Evolutionary conservation across 192 early-diverging fungal species (phyloP), one percentile per base, ranked within the genome.

Genomic region (Gonapodya sp.): DNA sequence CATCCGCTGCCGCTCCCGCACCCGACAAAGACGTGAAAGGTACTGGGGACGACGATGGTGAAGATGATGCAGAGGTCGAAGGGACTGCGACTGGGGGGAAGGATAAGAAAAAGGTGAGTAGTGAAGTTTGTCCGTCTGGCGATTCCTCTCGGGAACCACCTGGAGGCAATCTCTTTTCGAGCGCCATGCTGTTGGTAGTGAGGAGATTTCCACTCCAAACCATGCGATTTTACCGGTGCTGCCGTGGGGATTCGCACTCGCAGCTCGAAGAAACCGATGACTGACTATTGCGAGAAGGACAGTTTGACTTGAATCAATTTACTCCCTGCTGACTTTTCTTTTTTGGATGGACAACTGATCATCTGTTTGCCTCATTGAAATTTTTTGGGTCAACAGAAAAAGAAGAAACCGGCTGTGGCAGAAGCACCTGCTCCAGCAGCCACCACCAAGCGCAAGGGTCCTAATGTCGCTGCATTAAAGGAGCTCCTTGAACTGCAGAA

Each of bases 401-500:
- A 64, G 46, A 64, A 64, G 46, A 64, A 64, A 64, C 46, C 46
- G 24, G 46, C 46, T 16, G 46, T 24, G 8, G 46, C 46, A 16
- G 46, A 64, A 64, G 8, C 46, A 8, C 46, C 46, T 8, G 46
- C 24, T 8, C 46, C 46, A 64, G 46, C 46, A 24, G 8, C 46
- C 24, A 24, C 46, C 8, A 8, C 18, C 31, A 81, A 81, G 2
- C 73, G 80, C 35, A 81, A 81, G 80, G 80, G 80, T n/a, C 80
- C 80, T 30, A 35, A 36, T 35, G 80, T 35, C 16, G 80, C 35
- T 33, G 35, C 91, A 79, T 85, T 90, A 80, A 82, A 84, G 36
- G 84, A 92, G 77, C 81, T 91, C 84, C 84, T 95, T 37, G 94
- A 94, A 80, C 93, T 92, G 46, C 88, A 91, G 64, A 90, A 85